Evolutionary conservation across 768 basidiomycete genomes (phyloP).

Genomic region (Candolleomyces efflorescens): DNA sequence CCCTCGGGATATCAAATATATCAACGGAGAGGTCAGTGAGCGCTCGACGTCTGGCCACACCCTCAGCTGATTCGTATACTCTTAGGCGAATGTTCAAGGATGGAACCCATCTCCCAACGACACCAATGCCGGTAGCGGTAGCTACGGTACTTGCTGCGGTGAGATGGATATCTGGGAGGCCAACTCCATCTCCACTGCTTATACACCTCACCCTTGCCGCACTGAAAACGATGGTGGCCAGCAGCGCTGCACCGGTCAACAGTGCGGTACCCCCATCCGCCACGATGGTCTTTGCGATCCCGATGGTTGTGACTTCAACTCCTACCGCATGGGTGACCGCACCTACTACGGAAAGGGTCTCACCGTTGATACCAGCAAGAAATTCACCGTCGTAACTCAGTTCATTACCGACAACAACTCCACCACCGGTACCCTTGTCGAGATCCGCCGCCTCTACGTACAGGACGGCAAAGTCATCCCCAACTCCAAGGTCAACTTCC

Average conservation of each 20-base stretch:
- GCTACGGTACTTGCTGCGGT: constrained; percentile 17
- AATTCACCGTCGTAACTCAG: constrained; percentile 21
- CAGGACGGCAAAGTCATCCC: constrained; percentile 19
- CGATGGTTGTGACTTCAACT: constrained; percentile 20
- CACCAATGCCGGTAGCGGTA: constrained; percentile 15
- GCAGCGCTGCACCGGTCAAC: constrained; percentile 14
- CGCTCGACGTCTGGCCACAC: too few species aligned
- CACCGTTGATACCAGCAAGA: constrained; percentile 19
- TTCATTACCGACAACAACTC: constrained; percentile 18
- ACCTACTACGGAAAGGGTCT: constrained; percentile 17
- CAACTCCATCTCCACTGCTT: constrained; percentile 18
- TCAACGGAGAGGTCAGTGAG: constrained; percentile 14
- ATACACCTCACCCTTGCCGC: constrained; percentile 20
- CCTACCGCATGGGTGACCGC: constrained; percentile 18
- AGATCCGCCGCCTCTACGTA: constrained; percentile 18
- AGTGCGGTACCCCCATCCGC: constrained; percentile 13
- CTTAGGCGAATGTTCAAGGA: constrained; percentile 16
- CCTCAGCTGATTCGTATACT: too few species aligned
- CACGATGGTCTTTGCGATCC: constrained; percentile 16
- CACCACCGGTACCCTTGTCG: constrained; percentile 15
- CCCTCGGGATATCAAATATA: constrained; percentile 18
- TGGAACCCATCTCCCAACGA: constrained; percentile 16
- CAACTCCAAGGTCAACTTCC: constrained; percentile 15
- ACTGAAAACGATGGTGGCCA: constrained; percentile 8
- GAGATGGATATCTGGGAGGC: constrained; percentile 24